phyloP scores from a whole-genome alignment of 345 rosid species.

The Anastatica hierochuntica region DNA sequence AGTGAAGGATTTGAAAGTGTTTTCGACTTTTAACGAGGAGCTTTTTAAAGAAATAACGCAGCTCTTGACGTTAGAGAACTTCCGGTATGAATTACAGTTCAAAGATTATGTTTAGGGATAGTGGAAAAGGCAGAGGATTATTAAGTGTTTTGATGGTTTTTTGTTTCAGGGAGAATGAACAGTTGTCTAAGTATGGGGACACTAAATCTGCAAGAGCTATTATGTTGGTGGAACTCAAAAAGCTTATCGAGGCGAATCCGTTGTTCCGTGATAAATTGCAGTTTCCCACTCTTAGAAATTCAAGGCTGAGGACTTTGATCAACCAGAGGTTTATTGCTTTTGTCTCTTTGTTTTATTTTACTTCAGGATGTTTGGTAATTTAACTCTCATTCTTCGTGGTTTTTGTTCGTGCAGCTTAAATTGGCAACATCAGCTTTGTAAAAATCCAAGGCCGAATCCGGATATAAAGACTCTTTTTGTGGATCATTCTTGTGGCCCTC shows the following conservation, averaged over 20 bases:
- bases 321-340: conserved; percentile 27
- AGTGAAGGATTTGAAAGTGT: conserved; percentile 34
- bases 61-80: conserved; percentile 34
- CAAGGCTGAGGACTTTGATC: conserved; percentile 34
- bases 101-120: no score
- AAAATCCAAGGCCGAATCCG: conserved; percentile 36
- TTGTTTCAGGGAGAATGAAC: conserved; percentile 23
- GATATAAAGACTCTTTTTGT: conserved; percentile 37
- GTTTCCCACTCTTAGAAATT: conserved; percentile 32
- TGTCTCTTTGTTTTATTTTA: neutral
- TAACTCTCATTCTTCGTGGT: no score
- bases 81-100: conserved; percentile 13
- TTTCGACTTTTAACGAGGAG: conserved; percentile 34
- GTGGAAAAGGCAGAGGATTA: no score
- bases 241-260: conserved; percentile 31
- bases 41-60: conserved; percentile 36
- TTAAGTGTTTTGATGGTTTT: neutral
- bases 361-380: neutral
- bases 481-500: conserved; percentile 36
- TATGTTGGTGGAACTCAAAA: conserved; percentile 33
- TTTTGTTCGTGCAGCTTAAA: conserved; percentile 36
- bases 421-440: conserved; percentile 41
- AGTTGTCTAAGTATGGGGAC: conserved; percentile 36
- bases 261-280: conserved; percentile 35
- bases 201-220: conserved; percentile 35